phyloP scores from a whole-genome alignment of 257 asterid species.

The Solanum chaucha region DNA sequence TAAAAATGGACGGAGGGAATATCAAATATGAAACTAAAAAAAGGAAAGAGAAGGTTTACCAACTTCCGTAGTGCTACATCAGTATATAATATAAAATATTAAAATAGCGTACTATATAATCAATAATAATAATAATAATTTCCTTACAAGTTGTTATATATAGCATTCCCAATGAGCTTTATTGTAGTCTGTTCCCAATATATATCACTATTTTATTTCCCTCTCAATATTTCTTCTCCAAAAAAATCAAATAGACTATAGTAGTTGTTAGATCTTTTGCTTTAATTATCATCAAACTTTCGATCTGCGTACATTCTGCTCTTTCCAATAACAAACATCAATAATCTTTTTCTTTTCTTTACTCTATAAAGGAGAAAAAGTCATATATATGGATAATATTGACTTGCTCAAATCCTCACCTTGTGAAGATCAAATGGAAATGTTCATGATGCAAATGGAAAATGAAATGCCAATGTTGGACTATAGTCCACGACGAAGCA shows the following conservation, averaged over 20 bases:
- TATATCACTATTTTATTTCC: neutral
- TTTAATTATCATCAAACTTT: constrained; percentile 32
- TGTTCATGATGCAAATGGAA: constrained; percentile 62
- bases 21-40: neutral
- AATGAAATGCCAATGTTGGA: constrained; percentile 6
- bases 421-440: constrained; percentile 53
- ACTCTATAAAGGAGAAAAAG: neutral
- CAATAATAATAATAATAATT: neutral
- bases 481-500: neutral
- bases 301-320: constrained; percentile 23
- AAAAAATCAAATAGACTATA: neutral
- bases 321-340: neutral
- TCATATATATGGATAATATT: constrained; percentile 41
- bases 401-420: constrained; percentile 40
- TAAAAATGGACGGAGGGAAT: too few species aligned
- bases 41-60: neutral
- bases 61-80: neutral
- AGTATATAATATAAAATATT: neutral
- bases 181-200: neutral
- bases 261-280: neutral
- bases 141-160: neutral
- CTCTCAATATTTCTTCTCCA: neutral
- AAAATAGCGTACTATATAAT: neutral
- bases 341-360: neutral
- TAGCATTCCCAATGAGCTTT: neutral